Evolutionary conservation across 2,329 filamentous ascomycete genomes (phyloP).

Genomic region (Pestalotiopsis sp.): DNA sequence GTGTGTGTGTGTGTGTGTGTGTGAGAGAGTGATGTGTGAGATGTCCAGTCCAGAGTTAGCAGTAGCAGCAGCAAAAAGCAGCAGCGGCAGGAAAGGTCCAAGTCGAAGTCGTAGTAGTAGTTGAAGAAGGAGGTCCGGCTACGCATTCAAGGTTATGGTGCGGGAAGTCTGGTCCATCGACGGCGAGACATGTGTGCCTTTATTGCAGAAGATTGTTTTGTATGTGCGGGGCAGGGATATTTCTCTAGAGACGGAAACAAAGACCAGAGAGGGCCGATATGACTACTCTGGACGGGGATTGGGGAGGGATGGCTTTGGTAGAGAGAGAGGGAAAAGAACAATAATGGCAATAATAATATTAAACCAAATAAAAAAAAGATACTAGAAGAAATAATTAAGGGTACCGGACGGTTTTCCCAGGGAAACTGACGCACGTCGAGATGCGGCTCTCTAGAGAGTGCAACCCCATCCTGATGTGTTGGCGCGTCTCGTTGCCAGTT

Average conservation of each 20-base stretch:
- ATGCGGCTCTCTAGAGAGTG: constrained; percentile 69
- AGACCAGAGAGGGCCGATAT: constrained; percentile 33
- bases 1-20: constrained; percentile 28
- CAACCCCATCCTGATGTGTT: constrained; percentile 83
- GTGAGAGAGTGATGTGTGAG: constrained; percentile 29
- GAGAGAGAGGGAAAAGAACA: neutral
- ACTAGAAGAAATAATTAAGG: constrained; percentile 18
- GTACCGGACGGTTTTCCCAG: constrained; percentile 41
- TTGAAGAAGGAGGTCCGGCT: constrained; percentile 46
- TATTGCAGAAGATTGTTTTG: constrained; percentile 57
- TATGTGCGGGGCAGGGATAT: constrained; percentile 55
- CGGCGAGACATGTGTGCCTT: constrained; percentile 65
- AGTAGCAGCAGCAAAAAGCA: neutral
- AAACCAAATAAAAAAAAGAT: constrained; percentile 12
- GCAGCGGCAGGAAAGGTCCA: neutral
- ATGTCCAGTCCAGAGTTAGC: neutral
- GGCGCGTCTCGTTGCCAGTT: constrained; percentile 86
- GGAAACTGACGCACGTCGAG: constrained; percentile 57
- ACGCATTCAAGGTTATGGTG: constrained; percentile 51
- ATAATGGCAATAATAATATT: neutral
- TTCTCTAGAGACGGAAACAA: constrained; percentile 42
- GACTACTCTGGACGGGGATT: constrained; percentile 7
- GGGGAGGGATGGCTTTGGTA: neutral
- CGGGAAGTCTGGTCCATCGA: constrained; percentile 55
- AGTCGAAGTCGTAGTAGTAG: constrained; percentile 20